Base-by-base conservation (phyloP, 345 rosid species). In the Citrus glauca region DNA sequence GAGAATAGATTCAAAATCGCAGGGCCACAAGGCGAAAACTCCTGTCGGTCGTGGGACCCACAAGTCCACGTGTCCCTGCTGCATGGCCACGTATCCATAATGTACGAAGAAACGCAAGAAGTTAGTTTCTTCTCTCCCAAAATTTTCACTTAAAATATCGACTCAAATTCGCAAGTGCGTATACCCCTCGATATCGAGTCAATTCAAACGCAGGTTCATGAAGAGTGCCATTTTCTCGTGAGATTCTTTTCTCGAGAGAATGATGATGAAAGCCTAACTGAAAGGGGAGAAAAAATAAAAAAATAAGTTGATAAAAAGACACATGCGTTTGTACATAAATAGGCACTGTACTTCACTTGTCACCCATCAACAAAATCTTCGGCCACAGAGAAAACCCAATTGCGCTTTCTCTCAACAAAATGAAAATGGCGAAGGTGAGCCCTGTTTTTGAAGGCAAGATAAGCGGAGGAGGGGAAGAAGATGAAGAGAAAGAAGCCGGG, bases 381-480 rank as follows among this genome's bases (percentile, higher is more conserved):
- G 69, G 7, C 6, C 7, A 22, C 25, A 3, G 16, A 20, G 2
- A 16, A 17, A 53, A 45, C 5, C 50, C 50, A 45, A 5, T 3
- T 45, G 50, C 14, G 5, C 50, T 45, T 13, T 3, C 50, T 11
- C 1, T 45, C 50, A 13, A 68, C 14, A 45, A 24, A 13, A 83
- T 83, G 86, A 75, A 71, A 27, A 80, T 57, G 25, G 77, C 80
- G 25, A 74, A 74, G 57, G 80, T 78, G 65, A 83, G 74, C 77
- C 7, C 72, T 5, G 61, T 71, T 22, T 78, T 71, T 28, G 78
- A 79, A 27, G 80, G 71, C 22, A 72, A 61, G 74, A 66, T 71
- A 9, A 38, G 59, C 42, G 48, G 5, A 33, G 73, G 30, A 73
- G 24, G 37, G 6, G 70, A 8, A n/a, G 74, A 25, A 10, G 75